phyloP scores from a whole-genome alignment of 1,139 yeast species.

The Hyphopichia fennica region DNA sequence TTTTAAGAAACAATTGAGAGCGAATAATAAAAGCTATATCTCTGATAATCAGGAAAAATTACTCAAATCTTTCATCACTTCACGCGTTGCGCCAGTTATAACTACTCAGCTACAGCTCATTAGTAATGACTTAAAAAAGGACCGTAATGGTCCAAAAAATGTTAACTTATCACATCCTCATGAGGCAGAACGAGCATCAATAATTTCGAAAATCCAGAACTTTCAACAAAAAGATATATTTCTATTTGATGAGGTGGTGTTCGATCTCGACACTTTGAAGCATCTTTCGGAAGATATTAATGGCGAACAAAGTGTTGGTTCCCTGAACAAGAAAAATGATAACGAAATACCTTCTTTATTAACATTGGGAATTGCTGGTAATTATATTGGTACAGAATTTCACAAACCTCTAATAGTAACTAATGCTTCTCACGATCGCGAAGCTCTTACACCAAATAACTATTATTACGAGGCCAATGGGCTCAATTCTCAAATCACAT shows the following conservation, averaged over 20 bases:
- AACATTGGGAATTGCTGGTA: conserved; percentile 3
- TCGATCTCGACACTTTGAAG: not conserved
- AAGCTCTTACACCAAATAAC: not conserved
- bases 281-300: not conserved
- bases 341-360: not conserved
- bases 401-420: conserved; percentile 2
- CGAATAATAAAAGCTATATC: not conserved
- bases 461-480: conserved; percentile 1
- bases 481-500: not conserved
- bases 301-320: not conserved
- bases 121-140: not conserved
- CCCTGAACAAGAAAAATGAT: not conserved
- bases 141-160: not conserved
- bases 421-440: not conserved
- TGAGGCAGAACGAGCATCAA: not conserved
- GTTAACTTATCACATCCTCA: not conserved
- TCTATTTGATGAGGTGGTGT: conserved; percentile 2
- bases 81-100: not conserved
- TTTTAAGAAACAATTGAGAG: not conserved
- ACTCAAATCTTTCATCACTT: not conserved
- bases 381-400: conserved; percentile 3
- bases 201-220: not conserved
- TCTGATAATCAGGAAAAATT: not conserved
- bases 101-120: not conserved
- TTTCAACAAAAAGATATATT: conserved; percentile 1